Evolutionary conservation across 129 eudicot species (phyloP).

Genomic region (Daucus carota): DH1_v3.0 NC_030382.2:10755501-10756000

Average conservation of each 20-base stretch:
- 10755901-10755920: conserved; percentile 45
- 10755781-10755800: neutral
- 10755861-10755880: conserved; percentile 77
- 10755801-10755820: conserved; percentile 39
- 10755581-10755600: conserved; percentile 88
- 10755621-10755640: conserved; percentile 80
- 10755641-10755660: conserved; percentile 81
- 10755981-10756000: conserved; percentile 81
- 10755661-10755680: conserved; percentile 81
- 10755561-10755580: conserved; percentile 96
- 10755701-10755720: conserved; percentile 58
- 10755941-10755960: conserved; percentile 87
- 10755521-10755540: conserved; percentile 98
- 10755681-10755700: conserved; percentile 62
- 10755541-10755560: conserved; percentile 84
- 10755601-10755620: conserved; percentile 77
- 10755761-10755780: neutral
- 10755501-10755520: conserved; percentile 89
- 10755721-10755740: conserved; percentile 73
- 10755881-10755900: conserved; percentile 98
- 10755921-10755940: conserved; percentile 64
- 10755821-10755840: conserved; percentile 81
- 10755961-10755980: conserved; percentile 80
- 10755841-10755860: conserved; percentile 70
- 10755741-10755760: neutral